Conservation (phyloP, 192 early-diverging fungal species). For the Backusella macrospora region DNA sequence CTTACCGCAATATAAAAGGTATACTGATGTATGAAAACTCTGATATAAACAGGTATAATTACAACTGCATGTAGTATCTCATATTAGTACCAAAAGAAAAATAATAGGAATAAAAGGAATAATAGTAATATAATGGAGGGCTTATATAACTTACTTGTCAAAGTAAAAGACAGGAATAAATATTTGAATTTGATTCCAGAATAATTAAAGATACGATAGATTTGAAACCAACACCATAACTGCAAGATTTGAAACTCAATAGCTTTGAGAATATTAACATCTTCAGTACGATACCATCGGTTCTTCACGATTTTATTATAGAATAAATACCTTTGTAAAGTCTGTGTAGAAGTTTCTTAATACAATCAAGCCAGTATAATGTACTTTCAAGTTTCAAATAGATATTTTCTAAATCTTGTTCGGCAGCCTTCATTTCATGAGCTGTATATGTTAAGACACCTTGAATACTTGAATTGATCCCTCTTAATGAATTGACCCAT, state of each 20-base stretch:
- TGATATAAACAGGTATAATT: background rate
- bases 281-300: too few relatives aligned
- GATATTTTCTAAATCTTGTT: background rate
- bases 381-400: background rate
- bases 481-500: background rate
- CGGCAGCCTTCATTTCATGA: background rate
- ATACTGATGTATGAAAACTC: background rate
- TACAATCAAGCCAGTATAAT: background rate
- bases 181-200: background rate
- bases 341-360: background rate
- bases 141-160: background rate
- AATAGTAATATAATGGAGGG: too few relatives aligned
- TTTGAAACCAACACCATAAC: background rate
- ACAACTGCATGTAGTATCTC: background rate
- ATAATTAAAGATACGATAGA: background rate
- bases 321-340: background rate
- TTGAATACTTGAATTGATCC: background rate
- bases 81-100: background rate
- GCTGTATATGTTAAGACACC: background rate
- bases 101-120: background rate
- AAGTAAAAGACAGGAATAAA: background rate
- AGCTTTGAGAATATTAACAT: background rate
- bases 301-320: background rate
- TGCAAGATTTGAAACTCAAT: background rate
- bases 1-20: background rate